Percentiles rank a stretch among this genome's conserved stretches.
These are phyloP conservation scores for Panellus pusillus DNA, from an alignment of 768 basidiomycete species.

Conservation along the genomic window DNA sequence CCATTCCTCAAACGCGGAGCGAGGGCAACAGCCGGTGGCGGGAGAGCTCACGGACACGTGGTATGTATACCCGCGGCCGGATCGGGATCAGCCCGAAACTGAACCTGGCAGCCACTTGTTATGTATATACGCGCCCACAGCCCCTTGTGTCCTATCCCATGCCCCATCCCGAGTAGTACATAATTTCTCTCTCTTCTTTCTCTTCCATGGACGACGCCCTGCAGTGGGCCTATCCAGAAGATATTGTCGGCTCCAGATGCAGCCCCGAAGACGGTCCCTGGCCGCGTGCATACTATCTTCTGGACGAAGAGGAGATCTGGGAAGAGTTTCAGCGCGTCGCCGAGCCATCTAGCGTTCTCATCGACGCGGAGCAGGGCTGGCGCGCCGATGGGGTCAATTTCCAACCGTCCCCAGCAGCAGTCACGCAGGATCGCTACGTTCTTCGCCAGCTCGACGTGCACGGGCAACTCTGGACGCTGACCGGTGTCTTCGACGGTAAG, in stretches of 20 bases:
- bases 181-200: neutral
- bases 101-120: neutral
- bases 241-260: slow-evolving; percentile 62
- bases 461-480: slow-evolving; percentile 61
- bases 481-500: slow-evolving; percentile 71
- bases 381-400: slow-evolving; percentile 66
- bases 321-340: slow-evolving; percentile 49
- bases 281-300: slow-evolving; percentile 57
- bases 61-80: too few relatives aligned
- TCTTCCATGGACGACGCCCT: slow-evolving; percentile 16
- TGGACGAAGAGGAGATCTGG: slow-evolving; percentile 55
- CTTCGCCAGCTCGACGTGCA: slow-evolving; percentile 56
- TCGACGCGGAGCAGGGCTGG: slow-evolving; percentile 34
- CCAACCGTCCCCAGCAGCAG: slow-evolving; percentile 55
- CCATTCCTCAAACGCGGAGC: too few relatives aligned
- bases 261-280: slow-evolving; percentile 65
- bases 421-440: slow-evolving; percentile 66
- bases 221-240: slow-evolving; percentile 53
- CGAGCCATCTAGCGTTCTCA: slow-evolving; percentile 46
- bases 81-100: too few relatives aligned
- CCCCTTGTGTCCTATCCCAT: neutral
- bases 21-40: too few relatives aligned
- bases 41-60: too few relatives aligned
- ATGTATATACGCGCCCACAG: slow-evolving; percentile 12
- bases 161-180: neutral